Evolutionary conservation across 345 rosid genomes (phyloP), one percentile per base, ranked within the genome.

Genomic region (Raphanus raphanistrum): DNA sequence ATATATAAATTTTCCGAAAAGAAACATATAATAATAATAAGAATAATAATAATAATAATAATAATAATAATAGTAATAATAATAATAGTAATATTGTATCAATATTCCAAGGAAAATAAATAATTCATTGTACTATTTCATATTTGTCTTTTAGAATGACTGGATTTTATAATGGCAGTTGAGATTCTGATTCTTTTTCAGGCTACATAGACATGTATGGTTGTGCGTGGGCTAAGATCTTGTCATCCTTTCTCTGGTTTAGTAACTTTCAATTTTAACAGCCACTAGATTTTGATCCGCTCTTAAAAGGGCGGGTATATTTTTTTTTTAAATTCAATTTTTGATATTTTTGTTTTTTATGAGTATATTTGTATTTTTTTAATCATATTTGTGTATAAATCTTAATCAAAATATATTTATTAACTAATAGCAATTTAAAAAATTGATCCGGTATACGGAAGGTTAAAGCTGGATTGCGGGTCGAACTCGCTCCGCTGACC

Each of bases 101-200:
- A 50, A 33, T 50, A 31, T 12, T 31, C 25, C 11, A 66, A 48
- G 21, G 58, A 26, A 25, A 25, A 7, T 3, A 28, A 33, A 25
- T 21, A 50, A 50, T 3, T 54, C 33, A 65, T 0, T 27, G 43
- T 74, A 27, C 43, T 72, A 43, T 61, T 17, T 11, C 7, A 4
- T 50, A 33, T 69, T 70, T 77, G 59, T 70, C 71, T 63, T 77
- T 63, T 77, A 54, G 33, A 63, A 77, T 77, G 35, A 63, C 70
- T 76, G 45, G 75, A 38, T 35, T 50, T 63, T 16, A 52, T 45
- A 36, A 48, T 33, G 15, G 59, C 75, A 63, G 75, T 38, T 77
- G 75, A 70, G 65, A 77, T 77, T 70, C 70, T 76, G 70, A 63
- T 76, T 70, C 58, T 52, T 76, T 50, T 52, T 35, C 12, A 25